Conservation (phyloP, 2,329 filamentous ascomycete species). For the Nigrospora osmanthi region DNA sequence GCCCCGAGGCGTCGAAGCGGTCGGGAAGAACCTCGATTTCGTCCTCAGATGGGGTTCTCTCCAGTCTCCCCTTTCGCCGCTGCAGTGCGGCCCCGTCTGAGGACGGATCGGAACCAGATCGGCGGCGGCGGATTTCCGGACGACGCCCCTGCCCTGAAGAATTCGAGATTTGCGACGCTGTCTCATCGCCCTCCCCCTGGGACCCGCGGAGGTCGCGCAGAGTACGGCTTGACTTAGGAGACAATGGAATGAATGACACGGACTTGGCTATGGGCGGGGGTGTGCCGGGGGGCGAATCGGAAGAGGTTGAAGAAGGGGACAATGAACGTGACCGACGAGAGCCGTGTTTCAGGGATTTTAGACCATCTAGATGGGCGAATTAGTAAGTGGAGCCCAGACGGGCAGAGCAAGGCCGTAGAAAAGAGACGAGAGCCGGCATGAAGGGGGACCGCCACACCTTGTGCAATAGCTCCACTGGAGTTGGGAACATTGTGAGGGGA, state of each 20-base stretch:
- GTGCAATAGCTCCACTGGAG: constrained; percentile 18
- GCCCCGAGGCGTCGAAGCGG: constrained; percentile 19
- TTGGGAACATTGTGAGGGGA: constrained; percentile 8
- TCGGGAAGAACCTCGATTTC: constrained; percentile 21
- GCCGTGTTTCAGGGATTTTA: not conserved
- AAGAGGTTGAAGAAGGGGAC: not conserved
- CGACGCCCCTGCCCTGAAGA: too few relatives aligned
- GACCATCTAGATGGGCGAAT: not conserved
- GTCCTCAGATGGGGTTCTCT: constrained; percentile 7
- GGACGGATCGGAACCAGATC: constrained; percentile 4
- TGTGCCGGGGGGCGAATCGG: not conserved
- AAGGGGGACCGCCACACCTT: constrained; percentile 21
- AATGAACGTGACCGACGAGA: constrained; percentile 3
- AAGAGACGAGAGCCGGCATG: not conserved
- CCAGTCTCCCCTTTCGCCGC: not conserved
- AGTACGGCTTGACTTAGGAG: constrained; percentile 19
- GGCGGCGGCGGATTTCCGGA: not conserved
- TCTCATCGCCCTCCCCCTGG: constrained; percentile 3
- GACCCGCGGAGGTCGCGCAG: constrained; percentile 14
- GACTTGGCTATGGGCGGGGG: constrained; percentile 8
- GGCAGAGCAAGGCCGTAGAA: not conserved
- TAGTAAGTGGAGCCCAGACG: not conserved
- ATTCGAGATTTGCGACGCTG: not conserved
- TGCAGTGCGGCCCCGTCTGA: constrained; percentile 2
- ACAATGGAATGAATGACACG: constrained; percentile 20